A percentile compares a stretch with the other conserved stretches of the same genome.
These are phyloP conservation scores for Blastobotrys parvus DNA, from an alignment of 805 yeast genomes.

Conservation along the genomic window DNA sequence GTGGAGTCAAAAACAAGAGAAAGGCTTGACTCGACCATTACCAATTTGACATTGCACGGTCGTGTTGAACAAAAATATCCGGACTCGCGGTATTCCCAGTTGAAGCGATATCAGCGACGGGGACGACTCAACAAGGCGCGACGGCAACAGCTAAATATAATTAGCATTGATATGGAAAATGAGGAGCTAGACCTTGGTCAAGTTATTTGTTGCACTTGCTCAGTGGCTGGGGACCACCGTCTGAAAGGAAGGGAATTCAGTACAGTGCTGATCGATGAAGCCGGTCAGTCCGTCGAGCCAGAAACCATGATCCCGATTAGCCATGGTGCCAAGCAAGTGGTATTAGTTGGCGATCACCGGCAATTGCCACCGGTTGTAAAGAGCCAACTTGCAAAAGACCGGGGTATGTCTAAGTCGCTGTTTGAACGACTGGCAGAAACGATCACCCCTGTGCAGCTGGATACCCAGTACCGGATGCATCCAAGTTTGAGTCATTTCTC, in stretches of 20 bases:
- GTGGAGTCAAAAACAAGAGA: conserved; percentile 71
- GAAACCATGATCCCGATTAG: conserved; percentile 86
- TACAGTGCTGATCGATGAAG: conserved; percentile 92
- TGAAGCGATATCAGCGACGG: conserved; percentile 62
- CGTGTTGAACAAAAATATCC: conserved; percentile 69
- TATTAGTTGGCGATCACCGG: conserved; percentile 98
- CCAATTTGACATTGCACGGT: conserved; percentile 78
- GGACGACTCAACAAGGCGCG: conserved; percentile 72
- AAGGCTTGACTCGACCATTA: conserved; percentile 73
- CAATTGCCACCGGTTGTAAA: conserved; percentile 96
- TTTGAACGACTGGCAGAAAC: conserved; percentile 52
- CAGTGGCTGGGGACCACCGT: conserved; percentile 90
- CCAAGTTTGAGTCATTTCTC: conserved; percentile 87
- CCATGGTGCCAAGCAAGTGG: conserved; percentile 83
- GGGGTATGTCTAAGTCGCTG: conserved; percentile 90
- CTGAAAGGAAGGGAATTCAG: conserved; percentile 78
- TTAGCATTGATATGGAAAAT: too few relatives aligned
- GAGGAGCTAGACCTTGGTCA: conserved; percentile 66
- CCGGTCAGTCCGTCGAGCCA: conserved; percentile 92
- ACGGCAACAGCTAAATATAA: conserved; percentile 64
- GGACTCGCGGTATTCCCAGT: conserved; percentile 39
- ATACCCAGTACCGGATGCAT: conserved; percentile 97
- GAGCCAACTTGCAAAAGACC: conserved; percentile 87
- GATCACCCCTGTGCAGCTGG: conserved; percentile 68
- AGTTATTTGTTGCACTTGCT: conserved; percentile 82